phyloP scores from a whole-genome alignment of 225 moss, liverwort and hornwort species.

The Rhytidiadelphus loreus region DNA sequence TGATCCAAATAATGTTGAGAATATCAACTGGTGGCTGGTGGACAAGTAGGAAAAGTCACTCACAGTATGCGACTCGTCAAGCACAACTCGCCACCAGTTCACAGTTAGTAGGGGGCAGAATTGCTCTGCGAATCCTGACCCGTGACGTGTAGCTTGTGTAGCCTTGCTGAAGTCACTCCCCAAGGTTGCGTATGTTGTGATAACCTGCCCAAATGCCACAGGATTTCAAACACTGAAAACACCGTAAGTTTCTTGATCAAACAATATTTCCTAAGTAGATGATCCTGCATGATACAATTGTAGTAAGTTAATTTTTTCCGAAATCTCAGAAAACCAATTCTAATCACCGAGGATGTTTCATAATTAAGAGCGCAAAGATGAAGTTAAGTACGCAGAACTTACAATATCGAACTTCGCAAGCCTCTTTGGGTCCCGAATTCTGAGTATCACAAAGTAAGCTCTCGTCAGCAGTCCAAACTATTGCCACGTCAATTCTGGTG shows the following conservation, averaged over 20 bases:
- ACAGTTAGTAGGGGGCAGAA: slow-evolving; percentile 94
- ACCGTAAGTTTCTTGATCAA: not conserved
- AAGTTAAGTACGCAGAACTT: slow-evolving; percentile 6
- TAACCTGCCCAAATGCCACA: slow-evolving; percentile 51
- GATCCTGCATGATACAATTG: not conserved
- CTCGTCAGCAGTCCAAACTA: slow-evolving; percentile 6
- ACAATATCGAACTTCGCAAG: slow-evolving; percentile 98
- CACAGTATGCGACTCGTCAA: slow-evolving; percentile 98
- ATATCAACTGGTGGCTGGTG: not conserved
- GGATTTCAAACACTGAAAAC: not conserved
- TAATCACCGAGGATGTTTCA: not conserved
- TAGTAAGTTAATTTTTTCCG: not conserved
- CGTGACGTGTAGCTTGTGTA: slow-evolving; percentile 96
- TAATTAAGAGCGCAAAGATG: not conserved
- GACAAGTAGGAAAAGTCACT: not conserved
- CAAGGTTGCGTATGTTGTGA: slow-evolving; percentile 94
- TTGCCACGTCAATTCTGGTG: not conserved
- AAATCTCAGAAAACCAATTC: not conserved
- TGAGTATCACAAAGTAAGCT: slow-evolving; percentile 17
- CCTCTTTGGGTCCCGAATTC: slow-evolving; percentile 98
- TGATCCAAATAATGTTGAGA: not conserved
- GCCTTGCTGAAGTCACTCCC: slow-evolving; percentile 99
- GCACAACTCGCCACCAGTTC: slow-evolving; percentile 98
- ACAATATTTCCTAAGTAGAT: not conserved
- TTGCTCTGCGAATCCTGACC: slow-evolving; percentile 94